A percentile compares a stretch with the other conserved stretches of the same genome.
phyloP scores from a whole-genome alignment of 2,329 filamentous ascomycete species.

The Apiospora aurea region DNA sequence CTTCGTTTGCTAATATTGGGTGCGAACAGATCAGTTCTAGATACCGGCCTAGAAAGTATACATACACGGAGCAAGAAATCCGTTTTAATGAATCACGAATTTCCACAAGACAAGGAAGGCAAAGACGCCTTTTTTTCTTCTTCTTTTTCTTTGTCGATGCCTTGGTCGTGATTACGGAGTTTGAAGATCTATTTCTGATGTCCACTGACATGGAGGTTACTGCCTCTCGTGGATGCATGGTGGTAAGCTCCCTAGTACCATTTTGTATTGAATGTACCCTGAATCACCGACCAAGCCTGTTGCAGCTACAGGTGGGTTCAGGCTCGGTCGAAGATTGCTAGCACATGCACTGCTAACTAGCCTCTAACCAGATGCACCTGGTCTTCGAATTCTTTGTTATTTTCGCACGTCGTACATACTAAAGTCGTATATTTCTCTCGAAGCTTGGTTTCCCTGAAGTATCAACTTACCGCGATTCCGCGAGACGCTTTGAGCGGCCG shows the following conservation, averaged over 20 bases:
- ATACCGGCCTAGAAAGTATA: slow-evolving; percentile 32
- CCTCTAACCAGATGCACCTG: too few relatives aligned
- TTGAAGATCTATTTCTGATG: neutral
- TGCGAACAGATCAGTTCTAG: slow-evolving; percentile 39
- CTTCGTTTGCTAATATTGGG: neutral
- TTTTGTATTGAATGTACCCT: neutral
- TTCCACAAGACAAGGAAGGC: neutral
- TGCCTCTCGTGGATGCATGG: neutral
- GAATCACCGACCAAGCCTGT: neutral
- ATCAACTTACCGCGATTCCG: neutral
- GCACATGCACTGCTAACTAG: too few relatives aligned
- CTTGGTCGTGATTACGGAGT: neutral
- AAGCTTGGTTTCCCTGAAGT: neutral
- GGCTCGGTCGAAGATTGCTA: too few relatives aligned
- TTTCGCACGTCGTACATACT: too few relatives aligned
- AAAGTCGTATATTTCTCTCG: neutral
- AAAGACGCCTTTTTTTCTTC: neutral
- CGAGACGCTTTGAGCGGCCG: neutral
- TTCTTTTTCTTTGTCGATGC: neutral
- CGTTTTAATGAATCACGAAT: slow-evolving; percentile 25
- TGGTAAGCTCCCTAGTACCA: neutral
- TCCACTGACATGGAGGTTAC: too few relatives aligned
- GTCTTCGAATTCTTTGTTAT: too few relatives aligned
- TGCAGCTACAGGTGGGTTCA: too few relatives aligned
- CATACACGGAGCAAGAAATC: slow-evolving; percentile 16